These are phyloP conservation scores for Funneliformis geosporum DNA, from an alignment of 192 early-diverging fungal species.

Conservation along the genomic window DNA sequence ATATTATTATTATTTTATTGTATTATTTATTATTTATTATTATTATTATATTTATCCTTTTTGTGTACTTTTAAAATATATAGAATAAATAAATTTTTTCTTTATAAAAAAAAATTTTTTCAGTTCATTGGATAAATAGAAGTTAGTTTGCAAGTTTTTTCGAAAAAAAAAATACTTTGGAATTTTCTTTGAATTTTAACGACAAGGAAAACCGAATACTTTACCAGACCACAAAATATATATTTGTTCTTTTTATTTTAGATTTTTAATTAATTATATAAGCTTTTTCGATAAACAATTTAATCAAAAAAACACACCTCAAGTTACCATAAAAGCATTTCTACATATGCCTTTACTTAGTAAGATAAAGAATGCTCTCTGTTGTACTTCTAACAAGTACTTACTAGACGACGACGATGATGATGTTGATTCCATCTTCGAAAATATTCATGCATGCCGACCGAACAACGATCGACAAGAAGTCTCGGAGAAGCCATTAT, in stretches of 20 bases:
- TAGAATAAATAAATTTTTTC: too few species aligned
- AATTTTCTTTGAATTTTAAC: not conserved
- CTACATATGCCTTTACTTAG: constrained; percentile 3
- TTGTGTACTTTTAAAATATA: too few species aligned
- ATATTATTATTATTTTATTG: too few species aligned
- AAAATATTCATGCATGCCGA: not conserved
- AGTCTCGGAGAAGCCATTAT: constrained; percentile 26
- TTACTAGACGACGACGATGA: constrained; percentile 31
- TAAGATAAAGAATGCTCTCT: constrained; percentile 19
- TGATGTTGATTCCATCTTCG: constrained; percentile 11
- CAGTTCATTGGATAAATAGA: too few species aligned
- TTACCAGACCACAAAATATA: not conserved
- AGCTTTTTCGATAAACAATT: not conserved
- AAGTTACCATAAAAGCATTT: not conserved
- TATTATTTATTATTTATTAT: too few species aligned
- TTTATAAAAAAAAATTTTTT: too few species aligned
- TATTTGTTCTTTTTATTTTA: not conserved
- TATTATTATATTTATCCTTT: too few species aligned
- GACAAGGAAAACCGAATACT: not conserved
- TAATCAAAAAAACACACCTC: not conserved
- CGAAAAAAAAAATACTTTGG: not conserved
- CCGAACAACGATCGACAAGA: not conserved
- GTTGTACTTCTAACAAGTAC: not conserved
- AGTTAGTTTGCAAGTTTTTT: too few species aligned
- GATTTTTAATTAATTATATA: too few species aligned